A percentile compares a stretch with the other conserved stretches of the same genome.
Conservation (phyloP, 2,329 filamentous ascomycete species). For the Elsinoe perseae region DNA sequence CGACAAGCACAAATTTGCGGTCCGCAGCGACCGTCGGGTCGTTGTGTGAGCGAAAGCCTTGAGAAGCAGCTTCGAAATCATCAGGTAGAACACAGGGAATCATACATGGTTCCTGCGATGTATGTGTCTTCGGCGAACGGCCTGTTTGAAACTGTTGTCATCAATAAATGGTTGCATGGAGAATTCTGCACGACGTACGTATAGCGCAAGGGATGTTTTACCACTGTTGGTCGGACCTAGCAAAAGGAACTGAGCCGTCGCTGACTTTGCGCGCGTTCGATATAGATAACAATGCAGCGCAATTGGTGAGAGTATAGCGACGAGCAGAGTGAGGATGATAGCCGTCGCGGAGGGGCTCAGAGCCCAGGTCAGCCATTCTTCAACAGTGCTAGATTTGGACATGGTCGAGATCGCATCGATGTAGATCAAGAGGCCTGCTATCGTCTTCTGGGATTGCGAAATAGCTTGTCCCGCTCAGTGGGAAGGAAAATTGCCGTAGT, state of each 20-base stretch:
- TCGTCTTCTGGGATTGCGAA: no score
- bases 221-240: constrained; percentile 74
- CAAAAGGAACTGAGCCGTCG: constrained; percentile 69
- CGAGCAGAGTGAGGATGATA: constrained; percentile 59
- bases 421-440: no score
- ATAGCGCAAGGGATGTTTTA: constrained; percentile 80
- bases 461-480: not conserved
- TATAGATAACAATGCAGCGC: constrained; percentile 71
- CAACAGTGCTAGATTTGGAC: constrained; percentile 6
- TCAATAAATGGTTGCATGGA: not conserved
- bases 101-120: constrained; percentile 53
- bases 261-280: constrained; percentile 56
- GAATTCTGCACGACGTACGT: constrained; percentile 41
- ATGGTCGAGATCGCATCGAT: not conserved
- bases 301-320: constrained; percentile 67
- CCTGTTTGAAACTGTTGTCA: constrained; percentile 46
- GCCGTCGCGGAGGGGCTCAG: constrained; percentile 39
- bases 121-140: constrained; percentile 49
- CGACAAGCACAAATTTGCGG: constrained; percentile 67
- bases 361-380: constrained; percentile 39
- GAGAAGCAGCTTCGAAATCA: constrained; percentile 46
- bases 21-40: constrained; percentile 53
- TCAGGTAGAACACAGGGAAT: constrained; percentile 50
- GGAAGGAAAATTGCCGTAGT: not conserved
- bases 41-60: constrained; percentile 57